Base-by-base conservation (phyloP, 495 filamentous ascomycete species). In the Penicillium goetzii region DNA sequence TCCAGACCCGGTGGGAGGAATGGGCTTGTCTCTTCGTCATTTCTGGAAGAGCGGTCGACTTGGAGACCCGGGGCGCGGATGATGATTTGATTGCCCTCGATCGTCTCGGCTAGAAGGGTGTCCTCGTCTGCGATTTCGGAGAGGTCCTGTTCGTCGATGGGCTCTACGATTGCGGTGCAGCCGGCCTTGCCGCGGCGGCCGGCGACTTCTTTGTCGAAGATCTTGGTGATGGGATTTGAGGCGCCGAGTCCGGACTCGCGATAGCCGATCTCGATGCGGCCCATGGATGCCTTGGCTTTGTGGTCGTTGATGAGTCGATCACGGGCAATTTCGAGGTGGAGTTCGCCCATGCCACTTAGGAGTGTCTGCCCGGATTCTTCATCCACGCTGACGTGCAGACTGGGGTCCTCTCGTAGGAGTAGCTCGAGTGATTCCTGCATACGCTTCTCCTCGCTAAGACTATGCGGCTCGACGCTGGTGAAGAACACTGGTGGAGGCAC, bases 401-500 rank as follows among this genome's bases (percentile, higher is more conserved):
- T 96, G 21, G 96, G 96, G 70, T 99, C 96, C 78, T 99, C 96
- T 52, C 96, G 85, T 0, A 96, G 81, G 14, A 97, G 84, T 49
- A 94, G 81, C 1, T 81, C 83, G 3, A 99, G 81, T 2, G 87
- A 86, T n/a, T 89, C 88, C 59, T 88, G 84, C 17, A 97, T 83
- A 38, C 84, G 84, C 66, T 93, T 96, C 63, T 90, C 87, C 63
- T 93, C 91, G 9, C 85, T 84, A 10, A 91, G 78, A 54, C 89
- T 92, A 59, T 91, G 85, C 0, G 96, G 92, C 63, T 97, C 96
- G 19, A 98, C 86, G 65, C 92, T 90, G 33, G 94, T 90, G 74
- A 98, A 98, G 77, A 97, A 97, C 0, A 99, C 93, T 0, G 95
- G 92, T 0, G 96, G 93, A 6, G 96, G 95, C 0, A 96, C 90